phyloP scores from a whole-genome alignment of 345 rosid species.

The Gossypioides kirkii region DNA sequence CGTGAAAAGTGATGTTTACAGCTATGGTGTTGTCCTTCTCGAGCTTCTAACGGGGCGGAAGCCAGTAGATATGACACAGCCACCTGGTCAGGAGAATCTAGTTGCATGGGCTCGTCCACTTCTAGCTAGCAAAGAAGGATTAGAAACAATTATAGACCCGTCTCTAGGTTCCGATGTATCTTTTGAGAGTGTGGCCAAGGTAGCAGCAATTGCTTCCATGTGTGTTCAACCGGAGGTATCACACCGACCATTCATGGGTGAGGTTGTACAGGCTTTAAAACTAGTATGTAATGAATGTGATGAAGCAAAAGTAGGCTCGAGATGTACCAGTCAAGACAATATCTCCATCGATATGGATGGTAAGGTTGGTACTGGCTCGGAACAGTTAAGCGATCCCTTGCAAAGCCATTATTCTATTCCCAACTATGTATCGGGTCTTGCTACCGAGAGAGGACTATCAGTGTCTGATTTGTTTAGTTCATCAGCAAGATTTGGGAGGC shows the following conservation, averaged over 20 bases:
- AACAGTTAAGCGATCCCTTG: slow-evolving; percentile 34
- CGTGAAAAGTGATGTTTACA: slow-evolving; percentile 4
- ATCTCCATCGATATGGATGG: slow-evolving; percentile 42
- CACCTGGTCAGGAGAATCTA: neutral
- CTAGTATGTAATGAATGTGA: slow-evolving; percentile 81
- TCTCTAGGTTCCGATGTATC: slow-evolving; percentile 62
- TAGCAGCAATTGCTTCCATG: slow-evolving; percentile 93
- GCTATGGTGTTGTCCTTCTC: neutral
- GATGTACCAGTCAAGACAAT: slow-evolving; percentile 45
- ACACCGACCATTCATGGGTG: slow-evolving; percentile 97
- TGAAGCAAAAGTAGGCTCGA: slow-evolving; percentile 59
- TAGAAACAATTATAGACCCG: slow-evolving; percentile 58
- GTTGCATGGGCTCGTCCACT: slow-evolving; percentile 39
- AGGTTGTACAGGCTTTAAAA: slow-evolving; percentile 95
- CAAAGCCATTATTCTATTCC: slow-evolving; percentile 28
- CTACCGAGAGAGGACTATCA: slow-evolving; percentile 59
- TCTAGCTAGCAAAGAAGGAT: slow-evolving; percentile 72
- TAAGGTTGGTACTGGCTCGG: slow-evolving; percentile 40
- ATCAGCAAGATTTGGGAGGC: slow-evolving; percentile 36
- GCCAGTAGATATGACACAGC: neutral
- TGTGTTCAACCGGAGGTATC: slow-evolving; percentile 96
- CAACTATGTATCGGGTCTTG: slow-evolving; percentile 50
- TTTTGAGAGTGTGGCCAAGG: slow-evolving; percentile 77
- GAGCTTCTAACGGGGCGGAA: neutral
- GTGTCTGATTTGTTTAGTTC: slow-evolving; percentile 43